Evolutionary conservation across 352 stramenopile species (phyloP), one percentile per base, ranked within the genome.

Genomic region (Phytophthora multivora): DNA sequence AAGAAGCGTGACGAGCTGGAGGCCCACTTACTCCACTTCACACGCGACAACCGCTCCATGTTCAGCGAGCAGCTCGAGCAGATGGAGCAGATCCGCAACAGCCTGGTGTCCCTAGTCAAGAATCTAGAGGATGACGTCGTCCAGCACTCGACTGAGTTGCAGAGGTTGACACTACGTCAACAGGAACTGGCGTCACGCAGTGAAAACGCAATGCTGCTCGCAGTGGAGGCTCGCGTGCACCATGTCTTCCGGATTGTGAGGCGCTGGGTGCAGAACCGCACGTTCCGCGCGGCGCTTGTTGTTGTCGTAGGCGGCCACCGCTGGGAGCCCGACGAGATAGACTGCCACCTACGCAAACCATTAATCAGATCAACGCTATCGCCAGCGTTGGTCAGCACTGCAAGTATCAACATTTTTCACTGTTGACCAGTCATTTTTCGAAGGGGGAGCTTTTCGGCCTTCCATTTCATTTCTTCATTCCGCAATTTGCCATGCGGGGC

Each of bases 1-100:
- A 85, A 85, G 60, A 87, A 88, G 51, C 80, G 77, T 16, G 77
- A 89, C 11, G 81, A 90, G 47, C 69, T 90, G 40, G 83, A 91
- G 45, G 66, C 60, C 4, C 83, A 91, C 38, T 48, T 91, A 51
- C 62, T 89, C 11, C 75, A 78, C 54, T 86, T 86, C 38, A 89
- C 79, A 5, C 69, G 71, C 13, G 83, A 90, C 48, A 83, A 89
- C 67, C 77, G 77, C 25, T 70, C 63, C 31, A 68, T 87, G 51
- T 80, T 89, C 23, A 73, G 71, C 31, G 60, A 74, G 35, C 79
- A 89, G 46, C 58, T 87, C 5, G 63, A 77, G 35, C 74, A 84
- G 33, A 69, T 87, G 43, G 75, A 90, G 31, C 59, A 77, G 41
- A 83, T 88, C 58, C 76, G 80, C 39, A 51, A 63, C 12, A 80